phyloP scores from a whole-genome alignment of 2,329 filamentous ascomycete species.

The Beauveria brongniartii region DNA sequence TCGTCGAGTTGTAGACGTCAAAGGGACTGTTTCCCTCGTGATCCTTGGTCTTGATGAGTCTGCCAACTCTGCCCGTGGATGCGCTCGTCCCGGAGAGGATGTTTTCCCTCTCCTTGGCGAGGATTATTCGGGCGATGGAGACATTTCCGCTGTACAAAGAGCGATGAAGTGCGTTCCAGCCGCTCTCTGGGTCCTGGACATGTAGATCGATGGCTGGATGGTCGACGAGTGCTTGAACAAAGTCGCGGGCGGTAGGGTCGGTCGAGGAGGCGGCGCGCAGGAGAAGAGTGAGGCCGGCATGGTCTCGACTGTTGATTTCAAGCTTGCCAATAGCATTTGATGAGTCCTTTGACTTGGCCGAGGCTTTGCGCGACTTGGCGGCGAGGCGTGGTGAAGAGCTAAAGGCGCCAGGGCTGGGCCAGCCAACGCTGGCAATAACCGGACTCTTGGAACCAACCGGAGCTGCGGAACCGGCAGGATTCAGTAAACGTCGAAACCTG shows the following conservation, averaged over 20 bases:
- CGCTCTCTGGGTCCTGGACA: slow-evolving; percentile 79
- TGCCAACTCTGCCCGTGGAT: slow-evolving; percentile 55
- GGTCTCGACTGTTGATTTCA: slow-evolving; percentile 80
- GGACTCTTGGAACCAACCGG: slow-evolving; percentile 48
- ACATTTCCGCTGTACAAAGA: slow-evolving; percentile 87
- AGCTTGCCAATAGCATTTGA: slow-evolving; percentile 38
- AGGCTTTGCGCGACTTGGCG: slow-evolving; percentile 42
- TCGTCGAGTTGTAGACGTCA: slow-evolving; percentile 83
- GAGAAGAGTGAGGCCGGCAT: slow-evolving; percentile 72
- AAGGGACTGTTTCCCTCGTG: slow-evolving; percentile 91
- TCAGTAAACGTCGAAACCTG: slow-evolving; percentile 81
- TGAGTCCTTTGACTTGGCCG: slow-evolving; percentile 36
- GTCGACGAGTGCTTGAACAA: slow-evolving; percentile 71
- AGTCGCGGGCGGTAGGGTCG: slow-evolving; percentile 59
- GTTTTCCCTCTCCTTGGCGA: slow-evolving; percentile 68
- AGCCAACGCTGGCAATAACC: slow-evolving; percentile 29
- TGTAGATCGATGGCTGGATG: slow-evolving; percentile 82
- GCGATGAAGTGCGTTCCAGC: slow-evolving; percentile 91
- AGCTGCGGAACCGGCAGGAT: slow-evolving; percentile 54
- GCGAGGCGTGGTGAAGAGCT: slow-evolving; percentile 42
- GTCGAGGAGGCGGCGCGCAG: slow-evolving; percentile 76
- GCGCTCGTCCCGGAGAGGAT: slow-evolving; percentile 50
- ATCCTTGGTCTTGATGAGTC: slow-evolving; percentile 90
- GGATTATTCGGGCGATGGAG: slow-evolving; percentile 71
- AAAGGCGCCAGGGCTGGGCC: slow-evolving; percentile 27